Evolutionary conservation across 2,329 filamentous ascomycete species (phyloP), one percentile per base, ranked within the genome.

Genomic region (Podosphaera aphanis): DNA sequence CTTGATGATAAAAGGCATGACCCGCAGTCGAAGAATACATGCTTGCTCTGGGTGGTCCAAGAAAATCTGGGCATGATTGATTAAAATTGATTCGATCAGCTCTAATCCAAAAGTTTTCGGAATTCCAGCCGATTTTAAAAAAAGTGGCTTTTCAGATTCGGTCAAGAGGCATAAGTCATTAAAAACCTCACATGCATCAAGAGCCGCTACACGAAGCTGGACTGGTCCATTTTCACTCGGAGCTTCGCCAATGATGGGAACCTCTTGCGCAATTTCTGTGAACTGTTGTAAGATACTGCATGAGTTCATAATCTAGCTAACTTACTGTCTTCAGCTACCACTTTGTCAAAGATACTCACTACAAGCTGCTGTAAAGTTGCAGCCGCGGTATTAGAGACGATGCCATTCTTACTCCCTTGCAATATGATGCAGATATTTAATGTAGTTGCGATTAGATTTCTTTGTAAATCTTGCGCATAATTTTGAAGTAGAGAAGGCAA

Each of bases 331-430:
- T 94, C 85, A 5, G 66, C 65, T 0, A 77, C 73, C 1, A 94
- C 84, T 60, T 92, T 90, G 59, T 95, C 90, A 61, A 94, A 95
- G 0, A 93, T 81, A 0, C 83, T 80, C 27, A 90, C 83, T 6
- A 95, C 78, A 13, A 98, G 71, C 61, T 95, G 90, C 62, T 94
- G 88, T 46, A 98, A 66, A 2, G 90, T 95, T n/a, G 90, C 90
- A 21, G 88, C 84, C 8, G 90, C 90, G 1, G 92, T 95, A 55
- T 92, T 92, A 58, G 88, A 92, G 54, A 98, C 85, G 44, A 93
- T 85, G 21, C 79, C 76, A 64, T 86, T 92, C 63, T 94, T 95
- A 61, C 82, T 90, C 47, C 76, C 79, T 62, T 95, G 86, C 43
- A 98, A 64, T 44, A 83, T 79, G 49, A 90, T 90, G 63, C 90